Conservation (phyloP, 2,329 filamentous ascomycete species). For the Talaromyces sp. region DNA sequence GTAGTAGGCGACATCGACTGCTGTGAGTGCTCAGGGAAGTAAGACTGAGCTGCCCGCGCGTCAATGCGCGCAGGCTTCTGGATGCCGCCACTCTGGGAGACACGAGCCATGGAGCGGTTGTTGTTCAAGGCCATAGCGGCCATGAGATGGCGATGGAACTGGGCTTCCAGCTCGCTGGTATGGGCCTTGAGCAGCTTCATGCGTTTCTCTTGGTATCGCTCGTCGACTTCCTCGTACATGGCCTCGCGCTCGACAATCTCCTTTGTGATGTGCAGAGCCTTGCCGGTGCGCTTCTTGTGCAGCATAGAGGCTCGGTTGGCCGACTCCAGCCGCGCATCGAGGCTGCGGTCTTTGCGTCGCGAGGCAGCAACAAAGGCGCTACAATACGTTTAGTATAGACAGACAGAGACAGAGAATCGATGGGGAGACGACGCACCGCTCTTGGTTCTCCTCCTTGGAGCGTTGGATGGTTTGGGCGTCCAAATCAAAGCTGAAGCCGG, state of each 20-base stretch:
- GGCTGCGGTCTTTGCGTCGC: conserved; percentile 73
- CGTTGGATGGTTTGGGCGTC: conserved; percentile 28
- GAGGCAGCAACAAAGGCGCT: conserved; percentile 92
- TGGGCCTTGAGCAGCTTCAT: conserved; percentile 33
- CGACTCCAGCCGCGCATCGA: conserved; percentile 84
- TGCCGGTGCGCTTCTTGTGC: conserved; percentile 80
- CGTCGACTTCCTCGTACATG: conserved; percentile 94
- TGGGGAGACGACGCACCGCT: conserved; percentile 30
- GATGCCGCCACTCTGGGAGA: conserved; percentile 22
- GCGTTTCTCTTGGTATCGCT: conserved; percentile 51
- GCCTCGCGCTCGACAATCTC: conserved; percentile 85
- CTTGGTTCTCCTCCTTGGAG: conserved; percentile 41
- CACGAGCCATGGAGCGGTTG: conserved; percentile 14
- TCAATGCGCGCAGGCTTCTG: conserved; percentile 27
- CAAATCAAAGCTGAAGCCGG: conserved; percentile 2
- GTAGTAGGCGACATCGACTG: background rate
- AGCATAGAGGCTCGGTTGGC: conserved; percentile 84
- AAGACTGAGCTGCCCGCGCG: background rate
- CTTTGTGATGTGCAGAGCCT: conserved; percentile 72
- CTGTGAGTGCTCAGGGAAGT: background rate
- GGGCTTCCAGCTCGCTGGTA: conserved; percentile 31
- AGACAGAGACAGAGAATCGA: background rate
- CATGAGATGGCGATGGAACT: conserved; percentile 32
- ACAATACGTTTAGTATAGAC: conserved; percentile 13
- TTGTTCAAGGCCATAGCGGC: conserved; percentile 24